Percentiles rank a stretch among this genome's conserved stretches.
Conservation (phyloP, 495 filamentous ascomycete genomes). For the Penicillium samsonianum region DNA sequence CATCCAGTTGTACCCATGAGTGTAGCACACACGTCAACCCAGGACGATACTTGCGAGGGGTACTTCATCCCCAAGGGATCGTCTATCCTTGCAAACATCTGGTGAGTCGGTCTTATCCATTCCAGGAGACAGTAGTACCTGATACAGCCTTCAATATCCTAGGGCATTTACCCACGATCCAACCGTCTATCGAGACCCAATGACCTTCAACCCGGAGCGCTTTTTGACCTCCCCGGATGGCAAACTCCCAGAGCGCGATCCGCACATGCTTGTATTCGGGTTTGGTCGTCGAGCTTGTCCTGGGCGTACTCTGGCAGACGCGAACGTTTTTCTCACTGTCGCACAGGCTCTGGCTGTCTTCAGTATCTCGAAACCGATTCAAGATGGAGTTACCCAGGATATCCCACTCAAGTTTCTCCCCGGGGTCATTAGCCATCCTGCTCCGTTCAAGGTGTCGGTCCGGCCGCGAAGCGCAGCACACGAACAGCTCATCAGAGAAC, state of each 20-base stretch:
- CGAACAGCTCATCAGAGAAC: conserved; percentile 31
- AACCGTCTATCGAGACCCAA: conserved; percentile 19
- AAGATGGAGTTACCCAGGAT: conserved; percentile 34
- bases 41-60: conserved; percentile 57
- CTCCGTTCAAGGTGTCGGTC: conserved; percentile 36
- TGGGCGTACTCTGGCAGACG: conserved; percentile 39
- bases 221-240: conserved; percentile 22
- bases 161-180: conserved; percentile 37
- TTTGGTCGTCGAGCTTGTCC: conserved; percentile 45
- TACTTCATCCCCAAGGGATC: conserved; percentile 54
- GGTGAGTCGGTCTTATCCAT: conserved; percentile 23
- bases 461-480: conserved; percentile 34
- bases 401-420: conserved; percentile 30
- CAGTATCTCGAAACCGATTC: conserved; percentile 35
- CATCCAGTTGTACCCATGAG: conserved; percentile 40
- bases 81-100: conserved; percentile 47
- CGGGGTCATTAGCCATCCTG: conserved; percentile 43
- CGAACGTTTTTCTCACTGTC: conserved; percentile 35
- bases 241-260: conserved; percentile 37
- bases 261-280: conserved; percentile 36
- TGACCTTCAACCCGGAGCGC: conserved; percentile 39
- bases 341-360: conserved; percentile 42
- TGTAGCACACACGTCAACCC: conserved; percentile 54
- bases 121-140: not conserved
- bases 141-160: not conserved